Evolutionary conservation across 2,329 filamentous ascomycete species (phyloP).

Genomic region (Teratosphaeria zuluensis): DNA sequence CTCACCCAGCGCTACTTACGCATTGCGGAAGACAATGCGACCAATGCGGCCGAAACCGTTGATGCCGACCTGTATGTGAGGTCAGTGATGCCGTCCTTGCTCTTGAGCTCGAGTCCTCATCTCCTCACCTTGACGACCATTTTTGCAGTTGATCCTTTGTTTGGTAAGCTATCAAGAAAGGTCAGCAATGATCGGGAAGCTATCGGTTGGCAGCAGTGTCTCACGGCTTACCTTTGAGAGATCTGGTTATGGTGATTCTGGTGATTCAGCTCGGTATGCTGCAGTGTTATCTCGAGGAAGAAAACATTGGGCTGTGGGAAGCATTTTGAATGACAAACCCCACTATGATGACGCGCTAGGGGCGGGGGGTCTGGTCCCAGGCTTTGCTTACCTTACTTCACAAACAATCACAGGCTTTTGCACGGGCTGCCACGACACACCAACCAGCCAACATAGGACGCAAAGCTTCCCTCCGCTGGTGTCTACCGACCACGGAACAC

Average conservation of each 20-base stretch:
- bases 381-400: not conserved
- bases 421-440: no score
- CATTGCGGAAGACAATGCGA: conserved; percentile 98
- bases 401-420: not conserved
- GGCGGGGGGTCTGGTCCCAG: not conserved
- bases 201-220: not conserved
- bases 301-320: not conserved
- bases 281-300: not conserved
- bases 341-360: not conserved
- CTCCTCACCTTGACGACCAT: conserved; percentile 9
- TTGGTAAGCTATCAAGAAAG: not conserved
- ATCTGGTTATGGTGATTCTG: not conserved
- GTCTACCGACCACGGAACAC: not conserved
- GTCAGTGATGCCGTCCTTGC: not conserved
- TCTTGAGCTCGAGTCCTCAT: not conserved
- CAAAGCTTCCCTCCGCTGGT: not conserved
- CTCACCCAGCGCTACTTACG: conserved; percentile 44
- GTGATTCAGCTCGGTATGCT: not conserved
- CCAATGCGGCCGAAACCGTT: conserved; percentile 99
- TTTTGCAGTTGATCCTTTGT: not conserved
- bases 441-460: not conserved
- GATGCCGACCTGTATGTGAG: conserved; percentile 70
- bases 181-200: not conserved
- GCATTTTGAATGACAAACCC: not conserved
- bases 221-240: not conserved